Base-by-base conservation (phyloP, 495 filamentous ascomycete species). In the Penicillium cosmopolitanum region DNA sequence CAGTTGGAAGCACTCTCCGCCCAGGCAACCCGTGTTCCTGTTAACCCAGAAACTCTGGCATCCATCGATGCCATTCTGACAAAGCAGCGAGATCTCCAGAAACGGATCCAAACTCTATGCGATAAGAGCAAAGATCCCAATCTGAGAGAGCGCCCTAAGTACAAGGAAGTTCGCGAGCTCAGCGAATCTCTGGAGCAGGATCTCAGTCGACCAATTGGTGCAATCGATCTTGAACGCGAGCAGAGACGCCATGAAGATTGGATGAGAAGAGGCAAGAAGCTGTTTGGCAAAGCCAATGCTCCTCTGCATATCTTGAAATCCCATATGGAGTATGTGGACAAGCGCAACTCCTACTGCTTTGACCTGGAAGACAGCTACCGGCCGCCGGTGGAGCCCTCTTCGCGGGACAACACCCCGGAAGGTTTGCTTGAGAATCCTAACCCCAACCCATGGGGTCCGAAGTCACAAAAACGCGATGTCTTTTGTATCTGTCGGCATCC, bases 251-350 rank as follows among this genome's bases (percentile, higher is more conserved):
- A 99, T 64, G 95, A 98, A 66, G 96, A 99, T 70, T 99, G 95
- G 95, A 99, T 99, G 95, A 81, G 95, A 43, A 91, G 93, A 64
- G 95, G 95, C 31, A 99, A 99, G 77, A 98, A 98, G 75, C 77
- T 99, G 0, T 99, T 99, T 64, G 96, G 96, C 38, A 99, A 99
- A 74, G 93, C 96, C 3, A 99, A 99, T 71, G 95, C 95, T 4
- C 95, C 95, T 11, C 74, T 99, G 31, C 95, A 98, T 67, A 99
- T 99, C 60, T 77, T 99, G 25, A 90, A 90, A 58, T 86, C 85
- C 23, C 93, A 99, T 65, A 96, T 99, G 93, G 89, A 93, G 53
- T 91, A 93, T 69, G 96, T 98, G 4, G 84, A 90, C 19, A 88
- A 90, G 47, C 88, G 92, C 33, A 99, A 99, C 61, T 72, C 85